A percentile compares a stretch with the other conserved stretches of the same genome.
Conservation (phyloP, 345 rosid species). For the Salix udensis region DNA sequence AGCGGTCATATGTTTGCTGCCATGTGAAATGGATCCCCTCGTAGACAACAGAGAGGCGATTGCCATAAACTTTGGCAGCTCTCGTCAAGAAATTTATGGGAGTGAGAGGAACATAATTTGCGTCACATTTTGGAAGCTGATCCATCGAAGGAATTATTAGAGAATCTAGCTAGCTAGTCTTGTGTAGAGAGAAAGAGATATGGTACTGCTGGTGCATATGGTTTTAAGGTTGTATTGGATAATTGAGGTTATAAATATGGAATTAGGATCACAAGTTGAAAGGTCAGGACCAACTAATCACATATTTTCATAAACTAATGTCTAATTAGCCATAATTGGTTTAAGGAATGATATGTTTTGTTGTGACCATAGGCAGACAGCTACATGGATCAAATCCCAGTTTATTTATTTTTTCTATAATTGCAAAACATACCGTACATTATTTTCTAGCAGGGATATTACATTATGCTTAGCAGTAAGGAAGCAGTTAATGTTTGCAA, state of each 20-base stretch:
- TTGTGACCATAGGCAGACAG: too few relatives aligned
- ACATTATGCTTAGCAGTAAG: too few relatives aligned
- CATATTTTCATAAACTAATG: neutral
- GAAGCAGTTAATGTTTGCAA: too few relatives aligned
- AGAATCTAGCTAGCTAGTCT: too few relatives aligned
- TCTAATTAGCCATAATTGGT: too few relatives aligned
- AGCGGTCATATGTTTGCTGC: conserved; percentile 59
- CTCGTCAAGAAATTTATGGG: conserved; percentile 60
- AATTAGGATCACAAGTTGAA: neutral
- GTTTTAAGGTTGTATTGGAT: too few relatives aligned
- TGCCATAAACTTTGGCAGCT: conserved; percentile 47
- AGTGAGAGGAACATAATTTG: conserved; percentile 58
- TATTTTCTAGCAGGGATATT: too few relatives aligned
- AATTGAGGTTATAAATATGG: neutral
- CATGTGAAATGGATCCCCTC: conserved; percentile 55
- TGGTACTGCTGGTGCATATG: neutral
- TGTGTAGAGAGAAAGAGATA: neutral
- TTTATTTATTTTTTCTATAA: too few relatives aligned
- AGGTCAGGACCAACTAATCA: neutral
- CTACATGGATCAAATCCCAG: too few relatives aligned
- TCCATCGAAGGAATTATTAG: conserved; percentile 31
- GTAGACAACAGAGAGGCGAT: conserved; percentile 52
- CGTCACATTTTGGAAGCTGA: conserved; percentile 42
- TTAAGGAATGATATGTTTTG: too few relatives aligned
- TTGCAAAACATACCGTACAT: too few relatives aligned